Percentiles rank a stretch among this genome's conserved stretches.
Evolutionary conservation across 176 grass and related monocot species (phyloP).

Genomic region (Coix lacrymajobi): DNA sequence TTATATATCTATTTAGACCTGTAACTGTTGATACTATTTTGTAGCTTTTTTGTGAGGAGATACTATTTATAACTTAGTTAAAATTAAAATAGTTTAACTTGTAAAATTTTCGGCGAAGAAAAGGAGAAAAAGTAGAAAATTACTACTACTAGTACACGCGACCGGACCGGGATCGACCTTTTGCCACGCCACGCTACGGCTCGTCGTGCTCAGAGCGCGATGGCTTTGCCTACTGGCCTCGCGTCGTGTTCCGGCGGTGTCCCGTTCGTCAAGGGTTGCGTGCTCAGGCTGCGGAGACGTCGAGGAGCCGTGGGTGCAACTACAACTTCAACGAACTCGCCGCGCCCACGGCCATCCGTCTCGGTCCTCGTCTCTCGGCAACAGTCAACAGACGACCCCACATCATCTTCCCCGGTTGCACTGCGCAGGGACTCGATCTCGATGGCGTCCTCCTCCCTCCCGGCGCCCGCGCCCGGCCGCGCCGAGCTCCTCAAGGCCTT

Average conservation of each 20-base stretch:
- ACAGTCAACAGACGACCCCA: not conserved
- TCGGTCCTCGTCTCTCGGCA: no score
- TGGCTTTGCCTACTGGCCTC: not conserved
- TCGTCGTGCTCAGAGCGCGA: not conserved
- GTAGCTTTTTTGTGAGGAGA: no score
- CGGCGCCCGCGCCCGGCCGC: constrained; percentile 20
- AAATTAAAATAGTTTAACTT: no score
- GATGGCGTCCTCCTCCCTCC: constrained; percentile 29
- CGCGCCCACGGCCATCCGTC: not conserved
- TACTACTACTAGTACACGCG: no score
- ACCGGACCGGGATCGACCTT: no score
- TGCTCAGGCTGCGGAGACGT: not conserved
- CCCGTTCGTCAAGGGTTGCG: not conserved
- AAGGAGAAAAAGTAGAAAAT: no score
- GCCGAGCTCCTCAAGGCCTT: constrained; percentile 61
- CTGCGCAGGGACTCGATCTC: not conserved
- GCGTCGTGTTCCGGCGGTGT: not conserved
- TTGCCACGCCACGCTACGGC: not conserved
- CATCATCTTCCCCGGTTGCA: not conserved
- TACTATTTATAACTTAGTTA: no score
- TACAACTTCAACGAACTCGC: not conserved
- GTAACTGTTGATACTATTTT: no score
- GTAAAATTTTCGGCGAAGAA: no score
- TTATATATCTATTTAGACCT: no score
- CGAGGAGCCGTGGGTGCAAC: not conserved